Evolutionary conservation across 495 filamentous ascomycete species (phyloP).

Genomic region (Penicillium dipodomyicola): DNA sequence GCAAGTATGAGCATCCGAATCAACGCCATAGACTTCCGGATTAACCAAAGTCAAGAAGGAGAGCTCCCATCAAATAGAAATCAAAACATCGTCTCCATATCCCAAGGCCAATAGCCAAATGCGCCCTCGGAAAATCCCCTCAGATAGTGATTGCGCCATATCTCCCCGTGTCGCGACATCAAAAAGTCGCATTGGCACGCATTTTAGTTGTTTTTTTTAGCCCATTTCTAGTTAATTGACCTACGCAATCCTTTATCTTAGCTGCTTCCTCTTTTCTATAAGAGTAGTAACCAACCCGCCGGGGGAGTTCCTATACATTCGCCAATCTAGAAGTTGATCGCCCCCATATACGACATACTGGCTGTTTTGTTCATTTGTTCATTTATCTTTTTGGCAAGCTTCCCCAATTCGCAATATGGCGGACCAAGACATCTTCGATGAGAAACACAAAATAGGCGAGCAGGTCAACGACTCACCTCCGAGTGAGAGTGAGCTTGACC

Average conservation of each 20-base stretch:
- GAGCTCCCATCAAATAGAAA: no score
- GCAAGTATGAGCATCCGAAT: background rate
- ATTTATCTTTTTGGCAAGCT: background rate
- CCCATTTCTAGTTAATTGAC: background rate
- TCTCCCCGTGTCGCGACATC: slow-evolving; percentile 22
- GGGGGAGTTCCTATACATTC: background rate
- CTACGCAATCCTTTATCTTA: background rate
- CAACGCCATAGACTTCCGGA: no score
- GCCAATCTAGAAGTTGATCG: background rate
- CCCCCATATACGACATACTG: background rate
- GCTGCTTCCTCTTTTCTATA: background rate
- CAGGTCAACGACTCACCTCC: slow-evolving; percentile 14
- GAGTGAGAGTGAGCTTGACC: slow-evolving; percentile 21
- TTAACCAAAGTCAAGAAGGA: no score
- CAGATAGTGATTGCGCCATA: slow-evolving; percentile 29
- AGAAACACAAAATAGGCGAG: slow-evolving; percentile 16
- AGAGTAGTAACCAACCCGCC: background rate
- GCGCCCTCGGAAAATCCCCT: slow-evolving; percentile 1
- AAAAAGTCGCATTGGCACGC: background rate
- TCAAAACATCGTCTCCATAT: no score
- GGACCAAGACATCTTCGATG: slow-evolving; percentile 1
- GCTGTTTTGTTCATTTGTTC: background rate
- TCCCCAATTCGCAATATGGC: background rate
- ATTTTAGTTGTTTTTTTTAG: background rate
- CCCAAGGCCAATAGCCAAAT: no score